Conservation (phyloP, 768 basidiomycete genomes). For the Daedaleopsis sinensis region DNA sequence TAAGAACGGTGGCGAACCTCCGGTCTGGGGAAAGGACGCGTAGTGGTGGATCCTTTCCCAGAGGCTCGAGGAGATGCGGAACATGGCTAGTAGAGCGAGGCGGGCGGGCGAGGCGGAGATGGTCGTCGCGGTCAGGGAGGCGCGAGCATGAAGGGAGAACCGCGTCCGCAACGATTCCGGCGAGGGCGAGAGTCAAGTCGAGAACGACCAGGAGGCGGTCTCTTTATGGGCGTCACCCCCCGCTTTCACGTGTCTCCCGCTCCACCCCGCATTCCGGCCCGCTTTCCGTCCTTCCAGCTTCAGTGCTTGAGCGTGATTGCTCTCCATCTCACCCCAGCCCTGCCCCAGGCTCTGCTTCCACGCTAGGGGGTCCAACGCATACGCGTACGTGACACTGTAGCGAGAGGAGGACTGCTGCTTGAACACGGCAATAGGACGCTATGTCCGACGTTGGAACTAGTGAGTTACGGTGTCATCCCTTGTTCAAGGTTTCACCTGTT, state of each 20-base stretch:
- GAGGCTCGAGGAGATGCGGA: constrained; percentile 74
- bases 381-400: constrained; percentile 34
- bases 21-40: constrained; percentile 91
- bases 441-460: constrained; percentile 83
- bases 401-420: constrained; percentile 51
- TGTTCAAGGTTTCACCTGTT: neutral
- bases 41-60: constrained; percentile 94
- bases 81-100: constrained; percentile 33
- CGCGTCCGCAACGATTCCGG: too few relatives aligned
- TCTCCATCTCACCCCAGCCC: too few relatives aligned
- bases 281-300: neutral
- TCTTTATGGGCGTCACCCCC: neutral
- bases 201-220: neutral
- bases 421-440: constrained; percentile 90
- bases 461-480: constrained; percentile 47
- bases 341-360: constrained; percentile 29
- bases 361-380: constrained; percentile 70
- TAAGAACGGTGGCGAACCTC: constrained; percentile 54
- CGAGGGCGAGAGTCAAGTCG: neutral
- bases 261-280: neutral
- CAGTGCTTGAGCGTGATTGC: too few relatives aligned
- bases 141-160: neutral
- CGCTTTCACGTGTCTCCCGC: constrained; percentile 6
- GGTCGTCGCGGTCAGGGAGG: neutral
- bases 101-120: neutral